These are phyloP conservation scores for Pyrenophora seminiperda DNA, from an alignment of 2,329 filamentous ascomycete genomes.

Conservation along the genomic window DNA sequence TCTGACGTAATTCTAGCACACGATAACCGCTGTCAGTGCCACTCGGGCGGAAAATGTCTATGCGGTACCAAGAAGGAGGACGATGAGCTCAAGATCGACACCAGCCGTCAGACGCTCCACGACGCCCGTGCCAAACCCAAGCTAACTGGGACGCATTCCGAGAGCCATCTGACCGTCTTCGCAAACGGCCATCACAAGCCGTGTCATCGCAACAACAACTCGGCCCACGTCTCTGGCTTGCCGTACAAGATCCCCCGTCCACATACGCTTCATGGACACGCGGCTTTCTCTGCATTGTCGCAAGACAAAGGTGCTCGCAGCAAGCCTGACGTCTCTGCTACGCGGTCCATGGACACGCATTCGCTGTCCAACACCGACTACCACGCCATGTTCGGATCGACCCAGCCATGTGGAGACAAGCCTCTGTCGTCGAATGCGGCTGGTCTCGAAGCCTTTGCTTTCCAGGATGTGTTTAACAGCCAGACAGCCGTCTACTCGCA, in stretches of 20 bases:
- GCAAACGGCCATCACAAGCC: conserved; percentile 69
- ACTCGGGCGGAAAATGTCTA: conserved; percentile 63
- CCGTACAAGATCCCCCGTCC: conserved; percentile 65
- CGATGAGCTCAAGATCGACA: conserved; percentile 53
- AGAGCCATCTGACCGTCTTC: conserved; percentile 65
- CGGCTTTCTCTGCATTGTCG: conserved; percentile 35
- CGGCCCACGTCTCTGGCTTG: conserved; percentile 65
- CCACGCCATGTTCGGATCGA: conserved; percentile 44
- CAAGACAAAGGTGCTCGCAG: conserved; percentile 31
- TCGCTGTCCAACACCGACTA: conserved; percentile 47
- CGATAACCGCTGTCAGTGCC: conserved; percentile 58
- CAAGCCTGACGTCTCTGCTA: conserved; percentile 29
- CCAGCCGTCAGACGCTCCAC: conserved; percentile 52
- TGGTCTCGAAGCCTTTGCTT: conserved; percentile 36
- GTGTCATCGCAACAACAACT: conserved; percentile 67
- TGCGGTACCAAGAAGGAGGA: conserved; percentile 64
- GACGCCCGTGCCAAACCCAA: conserved; percentile 60
- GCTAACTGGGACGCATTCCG: conserved; percentile 63
- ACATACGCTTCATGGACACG: conserved; percentile 45
- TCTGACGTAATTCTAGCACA: conserved; percentile 44
- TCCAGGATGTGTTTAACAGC: conserved; percentile 37
- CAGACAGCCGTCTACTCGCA: conserved; percentile 34
- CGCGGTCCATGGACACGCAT: conserved; percentile 44
- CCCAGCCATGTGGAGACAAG: conserved; percentile 34
- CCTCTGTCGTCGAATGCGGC: conserved; percentile 35